Evolutionary conservation across 768 basidiomycete genomes (phyloP), one percentile per base, ranked within the genome.

Genomic region (Termitomyces bulborhizus): DNA sequence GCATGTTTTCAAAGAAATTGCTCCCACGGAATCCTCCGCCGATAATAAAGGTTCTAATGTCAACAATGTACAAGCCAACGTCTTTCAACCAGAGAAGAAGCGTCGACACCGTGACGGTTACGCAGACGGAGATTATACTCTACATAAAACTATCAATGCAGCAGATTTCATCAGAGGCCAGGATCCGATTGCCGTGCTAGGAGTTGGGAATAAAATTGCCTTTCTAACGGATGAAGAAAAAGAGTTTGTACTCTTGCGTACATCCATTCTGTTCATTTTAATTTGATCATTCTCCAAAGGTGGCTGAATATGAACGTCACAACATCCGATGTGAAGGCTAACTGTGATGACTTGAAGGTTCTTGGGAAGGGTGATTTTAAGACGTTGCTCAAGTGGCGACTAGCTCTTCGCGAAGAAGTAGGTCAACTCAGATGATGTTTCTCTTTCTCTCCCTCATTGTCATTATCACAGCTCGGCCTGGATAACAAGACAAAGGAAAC

Each of bases 351-450:
- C 76, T 77, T 99, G 60, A 98, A 96, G 68, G 97, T 99, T 4
- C 74, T 99, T 34, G 97, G 97, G 34, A 99, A 98, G 73, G 90
- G 95, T 29, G 97, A 99, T 66, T 99, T 99, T 76, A 98, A 98
- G 69, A 65, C 80, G 8, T 73, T 99, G 53, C 76, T 98, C 55
- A 98, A 88, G 73, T 99, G 96, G 96, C 81, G 97, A 48, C 70
- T 84, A 42, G 82, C 84, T 5, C 75, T 98, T 32, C 86, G 97
- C 29, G 86, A 98, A 71, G 93, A 98, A 79, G 92, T 91, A 53
- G n/a, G 76, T 65, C 2, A 46, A 27, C 12, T 21, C 6, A 21
- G n/a, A 29, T 43, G n/a, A 34, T 8, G 8, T 27, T 26, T 21
- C 12, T 18, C 13, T 34, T 31, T 18, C 24, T 13, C 6, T 37